Base-by-base conservation (phyloP, 352 stramenopile genomes). In the Pythium biforme region DNA sequence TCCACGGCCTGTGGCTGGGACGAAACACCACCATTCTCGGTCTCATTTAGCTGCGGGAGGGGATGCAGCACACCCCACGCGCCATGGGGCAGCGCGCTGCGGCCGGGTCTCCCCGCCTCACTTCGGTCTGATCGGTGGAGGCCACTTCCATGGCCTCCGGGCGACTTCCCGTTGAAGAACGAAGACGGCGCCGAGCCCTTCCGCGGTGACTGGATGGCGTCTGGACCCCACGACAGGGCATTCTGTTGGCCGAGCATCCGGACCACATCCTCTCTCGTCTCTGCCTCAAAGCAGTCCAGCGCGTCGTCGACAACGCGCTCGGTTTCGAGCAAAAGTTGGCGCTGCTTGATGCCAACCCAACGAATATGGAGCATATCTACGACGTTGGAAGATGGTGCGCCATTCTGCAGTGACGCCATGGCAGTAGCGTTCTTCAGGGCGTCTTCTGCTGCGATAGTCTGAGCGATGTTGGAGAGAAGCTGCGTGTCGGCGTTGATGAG, bases 201-300 rank as follows among this genome's bases (percentile, higher is more conserved):
- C 4, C 83, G 72, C 41, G 87, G 87, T 0, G 83, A 93, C 47
- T 95, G 87, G 12, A 95, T 87, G 2, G 83, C 85, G 68, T 94
- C 85, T 4, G 89, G 76, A 10, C 82, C 85, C 87, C 87, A 95
- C 10, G 75, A 92, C 22, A 95, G 51, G 0, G 81, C 87, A 46
- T 95, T 94, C 59, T 93, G 81, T 33, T 76, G 79, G 1, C 79
- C 82, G 9, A 95, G 70, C n/a, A 87, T 88, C 11, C 66, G 63
- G 1, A 94, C 74, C 20, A 90, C 83, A 63, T 88, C 59, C 9
- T 94, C 73, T 40, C 82, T 68, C 20, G 86, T 79, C 9, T 70
- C 43, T 19, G 39, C 45, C 68, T 95, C 87, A 17, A 77, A 81
- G 37, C 77, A 64, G 55, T 95, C 87, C 33, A 95, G 41, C 1